Conservation (phyloP, 306 rosid species). For the Vachellia pachyceras region DNA sequence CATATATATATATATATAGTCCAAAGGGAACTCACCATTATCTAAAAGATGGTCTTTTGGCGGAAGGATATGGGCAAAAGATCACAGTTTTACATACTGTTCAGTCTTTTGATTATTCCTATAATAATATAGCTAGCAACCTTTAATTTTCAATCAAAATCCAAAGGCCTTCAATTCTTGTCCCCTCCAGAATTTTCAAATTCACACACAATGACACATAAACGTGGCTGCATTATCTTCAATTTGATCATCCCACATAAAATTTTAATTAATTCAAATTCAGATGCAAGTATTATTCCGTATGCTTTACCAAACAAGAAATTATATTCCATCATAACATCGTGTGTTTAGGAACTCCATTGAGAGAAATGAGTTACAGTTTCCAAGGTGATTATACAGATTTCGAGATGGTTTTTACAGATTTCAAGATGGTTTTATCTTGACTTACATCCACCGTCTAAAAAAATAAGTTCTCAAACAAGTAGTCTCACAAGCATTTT, state of each 20-base stretch:
- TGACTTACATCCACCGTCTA: too few species aligned
- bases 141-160: neutral
- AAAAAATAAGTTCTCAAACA: too few species aligned
- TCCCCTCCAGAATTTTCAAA: neutral
- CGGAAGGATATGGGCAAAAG: constrained; percentile 27
- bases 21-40: constrained; percentile 14
- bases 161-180: neutral
- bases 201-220: neutral
- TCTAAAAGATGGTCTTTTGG: constrained; percentile 3
- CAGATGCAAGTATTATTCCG: constrained; percentile 21
- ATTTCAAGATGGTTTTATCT: too few species aligned
- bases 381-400: too few species aligned
- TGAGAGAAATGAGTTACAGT: too few species aligned
- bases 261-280: neutral
- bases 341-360: too few species aligned
- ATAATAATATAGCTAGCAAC: neutral
- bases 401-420: too few species aligned
- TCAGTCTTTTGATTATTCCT: neutral
- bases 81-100: neutral
- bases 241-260: neutral
- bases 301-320: neutral
- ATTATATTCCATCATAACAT: neutral
- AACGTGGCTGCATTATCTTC: neutral
- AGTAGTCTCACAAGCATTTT: constrained; percentile 17
- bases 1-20: neutral